Conservation (phyloP, 176 grass and related monocot species). For the Musa troglodytarum region DNA sequence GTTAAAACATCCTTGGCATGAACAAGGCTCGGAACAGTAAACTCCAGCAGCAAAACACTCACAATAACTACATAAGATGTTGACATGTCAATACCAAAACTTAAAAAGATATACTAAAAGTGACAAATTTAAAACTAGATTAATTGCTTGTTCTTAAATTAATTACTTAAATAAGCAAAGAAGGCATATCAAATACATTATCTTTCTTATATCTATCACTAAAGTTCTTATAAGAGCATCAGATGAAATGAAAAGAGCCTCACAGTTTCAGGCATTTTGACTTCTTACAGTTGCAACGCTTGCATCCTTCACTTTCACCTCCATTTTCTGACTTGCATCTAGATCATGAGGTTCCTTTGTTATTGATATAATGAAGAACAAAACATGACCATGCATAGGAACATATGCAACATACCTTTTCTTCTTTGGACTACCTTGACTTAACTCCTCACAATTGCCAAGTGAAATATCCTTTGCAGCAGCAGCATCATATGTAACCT, state of each 20-base stretch:
- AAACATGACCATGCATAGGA: not conserved
- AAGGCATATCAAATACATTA: not conserved
- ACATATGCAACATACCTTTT: slow-evolving; percentile 45
- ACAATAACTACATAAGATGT: slow-evolving; percentile 60
- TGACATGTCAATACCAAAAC: not conserved
- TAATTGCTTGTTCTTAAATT: not conserved
- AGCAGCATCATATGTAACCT: slow-evolving; percentile 33
- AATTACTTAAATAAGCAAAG: not conserved
- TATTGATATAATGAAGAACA: not conserved
- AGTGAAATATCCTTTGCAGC: slow-evolving; percentile 36
- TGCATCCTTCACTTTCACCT: slow-evolving; percentile 73
- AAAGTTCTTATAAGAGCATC: not conserved
- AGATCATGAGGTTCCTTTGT: slow-evolving; percentile 19
- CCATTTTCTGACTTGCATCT: slow-evolving; percentile 74
- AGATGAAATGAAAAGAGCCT: slow-evolving; percentile 16
- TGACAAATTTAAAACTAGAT: not conserved
- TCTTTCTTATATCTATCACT: not conserved
- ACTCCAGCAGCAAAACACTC: slow-evolving; percentile 99
- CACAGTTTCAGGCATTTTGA: slow-evolving; percentile 99
- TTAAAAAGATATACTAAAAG: not conserved
- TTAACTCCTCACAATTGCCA: slow-evolving; percentile 42
- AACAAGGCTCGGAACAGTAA: slow-evolving; percentile 94
- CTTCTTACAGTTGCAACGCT: slow-evolving; percentile 98
- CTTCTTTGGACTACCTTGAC: slow-evolving; percentile 75
- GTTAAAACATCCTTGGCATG: slow-evolving; percentile 91